Base-by-base conservation (phyloP, 441 rosid genomes). In the Sinapis alba region DNA sequence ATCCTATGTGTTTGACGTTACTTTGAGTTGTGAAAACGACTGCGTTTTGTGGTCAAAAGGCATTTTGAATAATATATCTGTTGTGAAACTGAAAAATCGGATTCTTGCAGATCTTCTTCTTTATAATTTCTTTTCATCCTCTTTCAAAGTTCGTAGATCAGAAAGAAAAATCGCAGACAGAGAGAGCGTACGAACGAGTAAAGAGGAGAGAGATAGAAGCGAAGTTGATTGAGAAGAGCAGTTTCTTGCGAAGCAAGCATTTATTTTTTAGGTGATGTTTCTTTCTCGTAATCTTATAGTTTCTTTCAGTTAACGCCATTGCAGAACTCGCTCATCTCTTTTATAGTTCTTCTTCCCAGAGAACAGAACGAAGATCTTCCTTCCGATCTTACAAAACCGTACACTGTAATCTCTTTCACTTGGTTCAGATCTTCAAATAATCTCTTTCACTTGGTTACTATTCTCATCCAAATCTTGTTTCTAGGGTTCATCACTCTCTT, bases 401-500 rank as follows among this genome's bases (percentile, higher is more conserved):
- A 38, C 45, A 38, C 45, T 38, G 45, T 11, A 41, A 12, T 32
- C 6, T 62, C 67, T 62, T 7, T 32, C 0, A 21, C 10, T 60
- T 47, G 36, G 2, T 60, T 27, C 4, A 1, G 32, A 4, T 28
- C 7, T 6, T n/a, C n/a, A n/a, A n/a, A n/a, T 11, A 41, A 12
- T 32, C 6, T 62, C 67, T 62, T 7, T 32, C 0, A 21, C 10
- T 60, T 5, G 2, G 23, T 53, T 20, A n/a, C n/a, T n/a, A n/a
- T n/a, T n/a, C n/a, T n/a, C n/a, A n/a, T n/a, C n/a, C n/a, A n/a
- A n/a, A n/a, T 6, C 27, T 62, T 26, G 6, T 45, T 71, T 69
- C 41, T 85, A 79, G 92, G 84, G 53, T 81, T 84, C 28, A 54
- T 10, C 28, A 1, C 59, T 54, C 60, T 21, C 13, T 36, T 5